Percentiles rank a stretch among this genome's conserved stretches.
Evolutionary conservation across 805 yeast species (phyloP).

Genomic region (Wickerhamiella occidentalis): DNA sequence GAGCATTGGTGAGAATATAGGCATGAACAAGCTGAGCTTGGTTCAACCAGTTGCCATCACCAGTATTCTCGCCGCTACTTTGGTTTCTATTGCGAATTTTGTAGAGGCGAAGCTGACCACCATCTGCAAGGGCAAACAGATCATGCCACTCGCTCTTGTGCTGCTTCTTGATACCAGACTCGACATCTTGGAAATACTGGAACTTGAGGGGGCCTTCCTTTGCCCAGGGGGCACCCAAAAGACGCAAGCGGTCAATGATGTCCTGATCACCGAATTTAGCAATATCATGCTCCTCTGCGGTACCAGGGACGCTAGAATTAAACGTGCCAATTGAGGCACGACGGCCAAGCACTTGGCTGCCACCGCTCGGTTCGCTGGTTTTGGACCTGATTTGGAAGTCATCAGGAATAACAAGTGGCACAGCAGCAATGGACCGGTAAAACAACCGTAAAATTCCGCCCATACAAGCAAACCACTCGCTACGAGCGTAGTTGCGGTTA

Average conservation of each 20-base stretch:
- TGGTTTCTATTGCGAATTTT: conserved; percentile 31
- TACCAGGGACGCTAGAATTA: conserved; percentile 8
- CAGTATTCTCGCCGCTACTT: conserved; percentile 24
- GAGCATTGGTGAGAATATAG: conserved; percentile 38
- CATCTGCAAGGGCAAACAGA: conserved; percentile 53
- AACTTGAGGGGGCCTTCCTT: conserved; percentile 51
- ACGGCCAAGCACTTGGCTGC: conserved; percentile 20
- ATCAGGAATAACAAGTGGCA: conserved; percentile 12
- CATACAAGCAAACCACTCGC: conserved; percentile 12
- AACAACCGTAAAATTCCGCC: conserved; percentile 10
- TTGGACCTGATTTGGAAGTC: conserved; percentile 3
- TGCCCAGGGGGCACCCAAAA: conserved; percentile 65
- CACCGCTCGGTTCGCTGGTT: not conserved
- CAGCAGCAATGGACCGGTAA: conserved; percentile 11
- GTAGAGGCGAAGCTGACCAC: conserved; percentile 51
- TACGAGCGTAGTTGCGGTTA: conserved; percentile 11
- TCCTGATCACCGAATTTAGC: conserved; percentile 23
- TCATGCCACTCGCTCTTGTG: conserved; percentile 34
- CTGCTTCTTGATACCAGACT: conserved; percentile 22
- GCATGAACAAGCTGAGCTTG: conserved; percentile 47
- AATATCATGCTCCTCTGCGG: conserved; percentile 16
- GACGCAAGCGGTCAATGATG: conserved; percentile 37
- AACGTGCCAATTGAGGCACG: conserved; percentile 16
- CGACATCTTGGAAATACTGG: conserved; percentile 24
- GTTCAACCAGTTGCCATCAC: conserved; percentile 61